Base-by-base conservation (phyloP, 106 monocot genomes). In the Dendrobium nobile region DNA sequence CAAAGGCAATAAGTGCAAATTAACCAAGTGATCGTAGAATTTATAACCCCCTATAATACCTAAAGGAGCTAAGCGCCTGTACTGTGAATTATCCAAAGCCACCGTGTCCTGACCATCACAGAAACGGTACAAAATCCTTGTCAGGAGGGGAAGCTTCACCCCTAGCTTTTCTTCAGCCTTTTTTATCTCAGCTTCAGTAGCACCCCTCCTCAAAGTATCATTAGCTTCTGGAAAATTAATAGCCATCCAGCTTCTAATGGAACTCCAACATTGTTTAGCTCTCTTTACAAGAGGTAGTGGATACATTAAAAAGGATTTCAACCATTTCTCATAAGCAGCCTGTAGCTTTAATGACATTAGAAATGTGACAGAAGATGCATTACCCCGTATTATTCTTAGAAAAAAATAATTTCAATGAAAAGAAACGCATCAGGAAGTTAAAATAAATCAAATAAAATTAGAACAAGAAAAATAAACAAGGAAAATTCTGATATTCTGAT, bases 31-130 rank as follows among this genome's bases (percentile, higher is more conserved):
- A 58, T 85, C 77, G 75, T 95, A 95, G 77, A 95, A 91, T 41
- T 79, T 79, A 77, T 99, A 99, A 15, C 98, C 98, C 56, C 98
- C 97, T 47, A 99, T 93, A 48, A 91, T 78, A 16, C 99, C 95
- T 26, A 88, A 42, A 43, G 73, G 58, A 75, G 81, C 68, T 51
- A 88, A 65, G 15, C 24, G 54, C 41, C 19, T 76, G 18, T 58
- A 72, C 28, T 82, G 61, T n/a, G 56, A 27, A 27, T 4, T 45
- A 41, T 80, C 67, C 19, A 51, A 22, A 47, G 55, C 18, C 5
- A 80, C 33, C 6, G 92, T 92, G 67, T 87, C 78, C 75, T 99
- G 99, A 42, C 95, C 99, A 86, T 95, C 91, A 79, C 88, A 90
- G 47, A 96, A 85, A 28, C 93, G 85, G 80, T 87, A 93, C 51